These are phyloP conservation scores for Fusarium decemcellulare DNA, from an alignment of 2,329 filamentous ascomycete genomes.

Conservation along the genomic window DNA sequence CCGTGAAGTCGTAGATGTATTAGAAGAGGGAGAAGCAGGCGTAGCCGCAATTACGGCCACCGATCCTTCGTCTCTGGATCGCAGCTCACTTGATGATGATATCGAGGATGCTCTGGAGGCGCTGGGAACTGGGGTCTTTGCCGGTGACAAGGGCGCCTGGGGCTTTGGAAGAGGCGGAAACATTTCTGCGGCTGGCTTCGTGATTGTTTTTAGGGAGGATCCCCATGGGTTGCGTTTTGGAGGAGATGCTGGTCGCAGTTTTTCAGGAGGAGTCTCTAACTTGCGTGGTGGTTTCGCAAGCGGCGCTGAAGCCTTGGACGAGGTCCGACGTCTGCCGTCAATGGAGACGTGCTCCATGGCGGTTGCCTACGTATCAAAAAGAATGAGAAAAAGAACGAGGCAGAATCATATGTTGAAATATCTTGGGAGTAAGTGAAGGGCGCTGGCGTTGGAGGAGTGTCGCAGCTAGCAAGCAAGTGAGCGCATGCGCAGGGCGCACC, in stretches of 20 bases:
- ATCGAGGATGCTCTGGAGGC: slow-evolving; percentile 31
- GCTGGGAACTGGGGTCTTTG: slow-evolving; percentile 17
- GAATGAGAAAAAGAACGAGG: not conserved
- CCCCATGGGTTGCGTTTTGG: slow-evolving; percentile 53
- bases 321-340: slow-evolving; percentile 44
- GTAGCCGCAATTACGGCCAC: slow-evolving; percentile 13
- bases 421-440: slow-evolving; percentile 1
- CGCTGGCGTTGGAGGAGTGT: slow-evolving; percentile 6
- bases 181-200: slow-evolving; percentile 15
- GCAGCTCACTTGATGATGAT: slow-evolving; percentile 18
- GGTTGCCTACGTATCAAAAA: slow-evolving; percentile 1
- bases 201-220: slow-evolving; percentile 7
- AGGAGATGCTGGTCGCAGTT: slow-evolving; percentile 51
- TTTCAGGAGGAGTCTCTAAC: slow-evolving; percentile 17
- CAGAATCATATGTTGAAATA: not conserved
- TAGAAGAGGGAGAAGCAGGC: slow-evolving; percentile 40
- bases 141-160: slow-evolving; percentile 6
- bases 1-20: slow-evolving; percentile 38
- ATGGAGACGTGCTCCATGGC: slow-evolving; percentile 46
- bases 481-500: slow-evolving; percentile 28
- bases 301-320: slow-evolving; percentile 19
- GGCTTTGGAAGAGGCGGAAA: slow-evolving; percentile 43
- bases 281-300: slow-evolving; percentile 25
- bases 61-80: slow-evolving; percentile 18
- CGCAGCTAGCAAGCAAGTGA: slow-evolving; percentile 24